These are phyloP conservation scores for Talaromyces islandicus DNA, from an alignment of 2,329 filamentous ascomycete species.

Conservation along the genomic window DNA sequence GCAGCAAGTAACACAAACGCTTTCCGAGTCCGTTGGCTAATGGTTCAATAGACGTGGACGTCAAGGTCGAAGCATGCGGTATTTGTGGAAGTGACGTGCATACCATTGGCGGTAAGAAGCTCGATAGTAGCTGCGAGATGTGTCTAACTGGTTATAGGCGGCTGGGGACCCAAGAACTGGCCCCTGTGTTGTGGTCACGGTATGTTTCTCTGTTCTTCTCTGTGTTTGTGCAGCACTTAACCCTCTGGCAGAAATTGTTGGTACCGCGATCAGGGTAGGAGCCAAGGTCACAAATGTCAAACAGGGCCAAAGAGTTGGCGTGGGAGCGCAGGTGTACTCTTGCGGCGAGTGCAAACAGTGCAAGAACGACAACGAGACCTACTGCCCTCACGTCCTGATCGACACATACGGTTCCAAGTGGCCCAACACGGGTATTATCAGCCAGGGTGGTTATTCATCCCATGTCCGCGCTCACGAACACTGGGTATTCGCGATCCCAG, in stretches of 20 bases:
- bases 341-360: constrained; percentile 62
- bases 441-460: constrained; percentile 32
- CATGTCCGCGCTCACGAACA: constrained; percentile 29
- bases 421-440: constrained; percentile 56
- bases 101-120: constrained; percentile 49
- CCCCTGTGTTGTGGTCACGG: constrained; percentile 49
- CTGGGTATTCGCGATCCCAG: constrained; percentile 33
- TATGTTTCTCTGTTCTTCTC: constrained; percentile 16
- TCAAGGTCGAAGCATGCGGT: constrained; percentile 78
- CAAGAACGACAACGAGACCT: constrained; percentile 62
- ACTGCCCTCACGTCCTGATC: constrained; percentile 51
- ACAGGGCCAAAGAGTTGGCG: constrained; percentile 59
- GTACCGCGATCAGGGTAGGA: constrained; percentile 62
- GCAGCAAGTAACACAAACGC: background rate
- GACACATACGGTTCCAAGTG: constrained; percentile 51
- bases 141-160: constrained; percentile 33
- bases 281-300: constrained; percentile 57
- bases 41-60: constrained; percentile 60
- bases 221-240: background rate
- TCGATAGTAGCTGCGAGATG: no score
- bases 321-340: constrained; percentile 62
- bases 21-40: background rate
- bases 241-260: constrained; percentile 55
- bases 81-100: constrained; percentile 69
- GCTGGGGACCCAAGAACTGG: constrained; percentile 47